Evolutionary conservation across 2,329 filamentous ascomycete genomes (phyloP).

Genomic region (Paracoccidioides lutzii): DNA sequence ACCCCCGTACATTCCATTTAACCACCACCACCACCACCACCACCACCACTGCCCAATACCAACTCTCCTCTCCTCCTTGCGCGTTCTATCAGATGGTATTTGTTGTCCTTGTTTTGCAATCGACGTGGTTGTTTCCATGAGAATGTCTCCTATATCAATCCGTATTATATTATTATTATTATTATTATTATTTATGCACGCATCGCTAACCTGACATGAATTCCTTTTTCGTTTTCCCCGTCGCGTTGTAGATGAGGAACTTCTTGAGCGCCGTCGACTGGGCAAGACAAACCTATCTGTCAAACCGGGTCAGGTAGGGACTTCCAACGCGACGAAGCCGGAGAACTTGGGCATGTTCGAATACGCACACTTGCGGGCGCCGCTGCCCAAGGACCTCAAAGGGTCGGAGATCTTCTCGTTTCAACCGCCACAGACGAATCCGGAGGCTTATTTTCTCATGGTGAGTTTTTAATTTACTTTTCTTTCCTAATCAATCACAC

Average conservation of each 20-base stretch:
- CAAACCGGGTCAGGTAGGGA: slow-evolving; percentile 61
- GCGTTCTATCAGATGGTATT: too few species aligned
- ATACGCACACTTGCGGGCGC: slow-evolving; percentile 88
- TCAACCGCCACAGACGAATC: slow-evolving; percentile 46
- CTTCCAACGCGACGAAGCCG: slow-evolving; percentile 57
- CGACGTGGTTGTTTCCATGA: too few species aligned
- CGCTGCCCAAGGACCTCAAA: slow-evolving; percentile 77
- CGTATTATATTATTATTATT: too few species aligned
- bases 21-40: not conserved
- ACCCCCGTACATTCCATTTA: not conserved
- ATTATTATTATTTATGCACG: not conserved
- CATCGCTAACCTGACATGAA: slow-evolving; percentile 3
- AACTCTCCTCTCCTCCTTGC: not conserved
- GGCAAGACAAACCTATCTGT: slow-evolving; percentile 84
- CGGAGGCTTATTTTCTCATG: slow-evolving; percentile 94
- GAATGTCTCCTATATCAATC: too few species aligned
- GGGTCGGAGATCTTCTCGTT: slow-evolving; percentile 84
- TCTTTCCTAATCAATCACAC: not conserved
- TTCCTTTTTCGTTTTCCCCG: slow-evolving; percentile 1
- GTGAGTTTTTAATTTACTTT: too few species aligned
- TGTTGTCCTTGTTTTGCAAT: too few species aligned
- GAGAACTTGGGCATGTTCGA: slow-evolving; percentile 74
- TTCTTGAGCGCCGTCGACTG: slow-evolving; percentile 72
- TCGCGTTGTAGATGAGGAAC: slow-evolving; percentile 47
- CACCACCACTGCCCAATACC: not conserved